phyloP scores from a whole-genome alignment of 2,329 filamentous ascomycete species.

The Pseudomassariella vexata region DNA sequence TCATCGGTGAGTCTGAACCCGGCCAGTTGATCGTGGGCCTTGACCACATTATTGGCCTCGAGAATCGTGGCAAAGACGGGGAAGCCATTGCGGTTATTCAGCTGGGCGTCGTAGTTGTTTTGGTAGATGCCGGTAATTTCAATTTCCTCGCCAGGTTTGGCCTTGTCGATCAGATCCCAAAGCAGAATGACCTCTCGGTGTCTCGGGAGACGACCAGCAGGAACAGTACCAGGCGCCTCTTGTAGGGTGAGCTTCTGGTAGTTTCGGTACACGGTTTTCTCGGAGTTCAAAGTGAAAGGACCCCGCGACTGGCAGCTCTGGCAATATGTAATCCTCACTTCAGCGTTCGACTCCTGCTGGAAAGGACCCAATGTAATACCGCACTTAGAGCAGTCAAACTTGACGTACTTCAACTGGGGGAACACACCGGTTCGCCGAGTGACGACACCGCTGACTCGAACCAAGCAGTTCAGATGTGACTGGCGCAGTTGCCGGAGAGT shows the following conservation, averaged over 20 bases:
- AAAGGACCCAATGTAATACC: conserved; percentile 89
- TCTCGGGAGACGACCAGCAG: conserved; percentile 87
- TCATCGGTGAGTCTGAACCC: conserved; percentile 94
- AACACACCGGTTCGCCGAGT: conserved; percentile 93
- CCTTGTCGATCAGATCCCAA: conserved; percentile 93
- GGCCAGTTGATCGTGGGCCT: conserved; percentile 93
- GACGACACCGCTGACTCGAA: conserved; percentile 91
- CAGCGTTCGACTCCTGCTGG: conserved; percentile 92
- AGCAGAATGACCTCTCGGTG: conserved; percentile 92
- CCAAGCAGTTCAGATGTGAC: conserved; percentile 90
- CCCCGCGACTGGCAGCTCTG: conserved; percentile 94
- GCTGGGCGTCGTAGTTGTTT: conserved; percentile 95
- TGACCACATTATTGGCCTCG: conserved; percentile 95
- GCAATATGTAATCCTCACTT: conserved; percentile 94
- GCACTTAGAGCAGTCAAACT: conserved; percentile 95
- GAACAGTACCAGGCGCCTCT: conserved; percentile 94
- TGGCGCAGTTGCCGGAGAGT: conserved; percentile 93
- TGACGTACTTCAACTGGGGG: conserved; percentile 96
- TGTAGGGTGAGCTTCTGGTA: conserved; percentile 97
- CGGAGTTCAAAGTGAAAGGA: conserved; percentile 91
- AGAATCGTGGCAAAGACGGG: conserved; percentile 97
- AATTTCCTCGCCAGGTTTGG: conserved; percentile 96
- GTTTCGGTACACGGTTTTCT: conserved; percentile 97
- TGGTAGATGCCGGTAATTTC: conserved; percentile 95
- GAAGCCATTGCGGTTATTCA: conserved; percentile 98